These are phyloP conservation scores for Trichoderma sp. DNA, from an alignment of 2,329 filamentous ascomycete species.

Conservation along the genomic window DNA sequence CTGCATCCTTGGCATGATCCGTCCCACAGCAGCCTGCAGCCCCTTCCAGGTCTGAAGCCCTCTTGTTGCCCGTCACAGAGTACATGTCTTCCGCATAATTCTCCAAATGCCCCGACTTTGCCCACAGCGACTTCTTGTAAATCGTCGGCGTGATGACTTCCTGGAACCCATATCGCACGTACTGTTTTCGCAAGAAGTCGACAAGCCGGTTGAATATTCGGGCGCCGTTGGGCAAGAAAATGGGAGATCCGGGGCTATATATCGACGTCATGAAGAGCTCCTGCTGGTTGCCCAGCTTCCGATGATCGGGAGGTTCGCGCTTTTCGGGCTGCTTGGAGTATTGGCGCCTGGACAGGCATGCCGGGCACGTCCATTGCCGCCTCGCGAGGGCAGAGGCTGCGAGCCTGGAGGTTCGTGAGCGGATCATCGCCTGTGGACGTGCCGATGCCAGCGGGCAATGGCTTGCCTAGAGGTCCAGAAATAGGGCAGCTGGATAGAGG, in stretches of 20 bases:
- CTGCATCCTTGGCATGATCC: conserved; percentile 28
- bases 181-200: conserved; percentile 79
- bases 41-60: conserved; percentile 22
- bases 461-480: background rate
- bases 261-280: conserved; percentile 76
- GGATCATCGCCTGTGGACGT: conserved; percentile 35
- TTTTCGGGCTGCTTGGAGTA: conserved; percentile 37
- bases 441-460: conserved; percentile 19
- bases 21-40: conserved; percentile 44
- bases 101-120: conserved; percentile 81
- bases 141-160: conserved; percentile 90
- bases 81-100: conserved; percentile 95
- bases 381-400: conserved; percentile 27
- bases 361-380: conserved; percentile 38
- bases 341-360: conserved; percentile 35
- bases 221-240: conserved; percentile 80
- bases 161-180: conserved; percentile 80
- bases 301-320: conserved; percentile 55
- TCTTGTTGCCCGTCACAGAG: conserved; percentile 63
- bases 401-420: conserved; percentile 31
- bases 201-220: conserved; percentile 82
- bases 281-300: conserved; percentile 63
- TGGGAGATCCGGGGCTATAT: conserved; percentile 82
- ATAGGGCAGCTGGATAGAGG: background rate
- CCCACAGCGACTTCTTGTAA: conserved; percentile 87